Conservation (phyloP, 352 stramenopile species). For the Globisporangium barbulae region DNA sequence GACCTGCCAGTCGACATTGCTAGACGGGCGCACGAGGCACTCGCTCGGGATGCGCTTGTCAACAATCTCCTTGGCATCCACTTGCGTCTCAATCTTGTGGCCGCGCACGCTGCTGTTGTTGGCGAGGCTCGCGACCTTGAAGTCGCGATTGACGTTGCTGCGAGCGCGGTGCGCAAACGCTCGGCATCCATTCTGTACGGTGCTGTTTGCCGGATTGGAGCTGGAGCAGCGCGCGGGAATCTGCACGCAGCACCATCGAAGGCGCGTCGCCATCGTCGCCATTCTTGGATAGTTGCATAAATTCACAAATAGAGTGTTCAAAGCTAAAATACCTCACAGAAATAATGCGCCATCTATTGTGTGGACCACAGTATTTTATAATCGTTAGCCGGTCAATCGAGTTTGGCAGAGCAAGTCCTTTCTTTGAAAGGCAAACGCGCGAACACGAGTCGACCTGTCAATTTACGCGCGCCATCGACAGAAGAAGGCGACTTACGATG, state of each 20-base stretch:
- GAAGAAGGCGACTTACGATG: conserved; percentile 2
- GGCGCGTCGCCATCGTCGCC: background rate
- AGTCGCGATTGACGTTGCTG: conserved; percentile 4
- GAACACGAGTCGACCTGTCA: too few relatives aligned
- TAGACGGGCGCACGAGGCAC: conserved; percentile 23
- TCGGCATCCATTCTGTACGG: background rate
- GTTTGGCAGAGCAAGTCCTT: too few relatives aligned
- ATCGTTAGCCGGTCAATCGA: too few relatives aligned
- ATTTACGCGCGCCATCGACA: background rate
- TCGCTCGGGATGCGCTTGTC: conserved; percentile 25
- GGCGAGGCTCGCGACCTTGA: conserved; percentile 6
- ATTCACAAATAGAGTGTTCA: background rate
- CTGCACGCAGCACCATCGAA: background rate
- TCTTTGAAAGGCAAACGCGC: too few relatives aligned
- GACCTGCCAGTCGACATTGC: conserved; percentile 48
- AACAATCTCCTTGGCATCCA: conserved; percentile 12
- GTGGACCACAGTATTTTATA: too few relatives aligned
- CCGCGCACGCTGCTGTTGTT: conserved; percentile 7
- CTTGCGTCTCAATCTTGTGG: conserved; percentile 13
- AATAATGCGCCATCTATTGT: too few relatives aligned
- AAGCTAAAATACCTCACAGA: too few relatives aligned
- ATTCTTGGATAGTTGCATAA: background rate
- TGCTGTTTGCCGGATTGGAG: background rate
- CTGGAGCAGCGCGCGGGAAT: background rate
- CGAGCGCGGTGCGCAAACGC: background rate